Base-by-base conservation (phyloP, 176 grass and related monocot species). In the Zizania latifolia region DNA sequence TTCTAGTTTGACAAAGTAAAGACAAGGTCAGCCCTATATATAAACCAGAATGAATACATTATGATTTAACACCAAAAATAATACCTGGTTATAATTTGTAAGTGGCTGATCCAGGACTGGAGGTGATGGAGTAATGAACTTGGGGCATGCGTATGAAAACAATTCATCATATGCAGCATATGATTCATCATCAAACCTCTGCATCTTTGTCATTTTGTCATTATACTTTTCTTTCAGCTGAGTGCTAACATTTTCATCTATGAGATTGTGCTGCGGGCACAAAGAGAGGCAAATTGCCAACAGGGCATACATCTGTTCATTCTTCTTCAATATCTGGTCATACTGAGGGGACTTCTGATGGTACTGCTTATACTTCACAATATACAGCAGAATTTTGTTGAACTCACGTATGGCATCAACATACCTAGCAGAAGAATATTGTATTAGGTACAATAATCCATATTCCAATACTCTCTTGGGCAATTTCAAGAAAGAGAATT, bases 151-250 rank as follows among this genome's bases (percentile, higher is more conserved):
- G 22, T 97, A 97, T 0, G 90, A 91, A 53, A 97, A 97, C 21
- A 97, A 86, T 59, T 97, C 94, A 71, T 97, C 94, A 78, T 97
- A 97, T 28, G 89, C 90, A 45, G 88, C 72, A 39, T 90, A 91
- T 31, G 90, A 90, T 56, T 97, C 94, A 70, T 97, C 94, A 85
- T 97, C 94, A 65, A 85, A 97, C 59, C 90, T 93, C 72, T 89
- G 86, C 90, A 97, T 97, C 88, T 97, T 97, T 62, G 86, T 87
- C 94, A 97, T 97, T 73, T 97, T 97, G 51, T 97, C 94, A 74
- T 89, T 91, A 78, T 97, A 97, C 84, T 97, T 97, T 70, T 97
- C 94, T 78, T 93, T 97, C 60, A 97, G 83, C 81, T 97, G 94
- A 35, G 90, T 74, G 75, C 78, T 91, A 36, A 97, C 94, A 78